Percentiles rank a stretch among this genome's conserved stretches.
phyloP scores from a whole-genome alignment of 352 stramenopile species.

The Globisporangium megalacanthum region DNA sequence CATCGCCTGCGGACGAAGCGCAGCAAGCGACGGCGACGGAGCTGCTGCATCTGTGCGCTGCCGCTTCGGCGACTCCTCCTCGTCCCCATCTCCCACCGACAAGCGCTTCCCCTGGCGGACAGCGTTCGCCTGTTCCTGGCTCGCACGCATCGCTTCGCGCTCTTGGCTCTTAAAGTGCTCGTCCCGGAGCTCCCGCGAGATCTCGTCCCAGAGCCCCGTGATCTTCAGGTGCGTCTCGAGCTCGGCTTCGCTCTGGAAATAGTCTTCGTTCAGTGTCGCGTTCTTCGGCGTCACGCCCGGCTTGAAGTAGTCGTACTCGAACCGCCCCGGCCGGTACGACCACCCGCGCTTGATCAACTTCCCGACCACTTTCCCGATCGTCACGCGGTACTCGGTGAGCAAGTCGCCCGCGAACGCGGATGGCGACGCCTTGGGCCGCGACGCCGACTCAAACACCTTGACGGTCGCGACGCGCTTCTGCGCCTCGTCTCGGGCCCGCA shows the following conservation, averaged over 20 bases:
- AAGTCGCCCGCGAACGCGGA: slow-evolving; percentile 6
- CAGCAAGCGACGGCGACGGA: background rate
- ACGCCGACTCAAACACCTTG: background rate
- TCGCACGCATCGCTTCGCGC: slow-evolving; percentile 17
- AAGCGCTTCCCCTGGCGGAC: slow-evolving; percentile 17
- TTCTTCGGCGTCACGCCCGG: slow-evolving; percentile 45
- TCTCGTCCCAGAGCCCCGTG: slow-evolving; percentile 54
- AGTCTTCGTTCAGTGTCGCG: slow-evolving; percentile 54
- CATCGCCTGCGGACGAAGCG: background rate
- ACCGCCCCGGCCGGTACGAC: slow-evolving; percentile 63
- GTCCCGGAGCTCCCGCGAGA: slow-evolving; percentile 35
- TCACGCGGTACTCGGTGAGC: slow-evolving; percentile 25
- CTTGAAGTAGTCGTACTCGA: slow-evolving; percentile 86
- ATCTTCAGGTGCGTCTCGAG: slow-evolving; percentile 67
- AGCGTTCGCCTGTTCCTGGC: slow-evolving; percentile 17
- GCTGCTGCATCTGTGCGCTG: slow-evolving; percentile 3
- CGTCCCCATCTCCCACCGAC: background rate
- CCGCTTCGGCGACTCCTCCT: slow-evolving; percentile 6
- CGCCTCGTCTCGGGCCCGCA: background rate
- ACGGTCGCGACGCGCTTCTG: background rate
- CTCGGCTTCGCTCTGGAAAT: slow-evolving; percentile 63
- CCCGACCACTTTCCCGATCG: slow-evolving; percentile 54
- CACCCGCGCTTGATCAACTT: slow-evolving; percentile 53
- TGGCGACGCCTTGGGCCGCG: background rate
- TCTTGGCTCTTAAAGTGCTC: slow-evolving; percentile 22